phyloP scores from a whole-genome alignment of 2,329 filamentous ascomycete genomes.

The Verticillium albo-atrum region DNA sequence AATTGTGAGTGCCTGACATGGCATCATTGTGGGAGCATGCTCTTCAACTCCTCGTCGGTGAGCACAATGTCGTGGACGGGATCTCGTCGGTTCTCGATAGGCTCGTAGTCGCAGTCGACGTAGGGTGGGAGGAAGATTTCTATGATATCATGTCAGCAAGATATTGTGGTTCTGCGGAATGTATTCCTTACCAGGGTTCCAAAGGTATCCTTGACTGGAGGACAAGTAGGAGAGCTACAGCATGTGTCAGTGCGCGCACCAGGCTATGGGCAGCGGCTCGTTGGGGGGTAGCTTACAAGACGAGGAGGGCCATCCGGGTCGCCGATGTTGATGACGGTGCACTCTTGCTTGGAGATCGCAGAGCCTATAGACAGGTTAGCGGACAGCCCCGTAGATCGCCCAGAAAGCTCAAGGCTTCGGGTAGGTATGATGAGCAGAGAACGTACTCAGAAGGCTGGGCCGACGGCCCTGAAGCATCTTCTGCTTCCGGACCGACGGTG shows the following conservation, averaged over 20 bases:
- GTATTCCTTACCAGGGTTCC: slow-evolving; percentile 64
- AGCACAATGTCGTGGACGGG: slow-evolving; percentile 74
- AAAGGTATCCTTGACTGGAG: slow-evolving; percentile 74
- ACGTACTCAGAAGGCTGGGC: slow-evolving; percentile 57
- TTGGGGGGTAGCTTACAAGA: slow-evolving; percentile 48
- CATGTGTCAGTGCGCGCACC: neutral
- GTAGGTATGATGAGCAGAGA: neutral
- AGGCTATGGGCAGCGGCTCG: neutral
- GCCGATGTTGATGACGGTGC: slow-evolving; percentile 76
- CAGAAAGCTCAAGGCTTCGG: neutral
- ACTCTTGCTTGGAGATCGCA: slow-evolving; percentile 68
- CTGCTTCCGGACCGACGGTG: slow-evolving; percentile 32
- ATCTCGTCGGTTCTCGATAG: slow-evolving; percentile 71
- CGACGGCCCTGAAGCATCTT: slow-evolving; percentile 49
- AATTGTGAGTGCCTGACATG: slow-evolving; percentile 1
- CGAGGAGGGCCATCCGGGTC: slow-evolving; percentile 68
- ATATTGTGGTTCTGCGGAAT: neutral
- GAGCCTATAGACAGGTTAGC: slow-evolving; percentile 50
- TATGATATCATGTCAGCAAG: slow-evolving; percentile 22
- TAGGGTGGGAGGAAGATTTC: slow-evolving; percentile 81
- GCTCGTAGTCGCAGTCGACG: slow-evolving; percentile 68
- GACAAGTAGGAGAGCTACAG: slow-evolving; percentile 74
- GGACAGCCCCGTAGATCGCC: neutral
- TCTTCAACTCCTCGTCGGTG: slow-evolving; percentile 70
- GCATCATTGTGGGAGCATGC: slow-evolving; percentile 59